Evolutionary conservation across 352 stramenopile species (phyloP).

Genomic region (Globisporangium polare): DNA sequence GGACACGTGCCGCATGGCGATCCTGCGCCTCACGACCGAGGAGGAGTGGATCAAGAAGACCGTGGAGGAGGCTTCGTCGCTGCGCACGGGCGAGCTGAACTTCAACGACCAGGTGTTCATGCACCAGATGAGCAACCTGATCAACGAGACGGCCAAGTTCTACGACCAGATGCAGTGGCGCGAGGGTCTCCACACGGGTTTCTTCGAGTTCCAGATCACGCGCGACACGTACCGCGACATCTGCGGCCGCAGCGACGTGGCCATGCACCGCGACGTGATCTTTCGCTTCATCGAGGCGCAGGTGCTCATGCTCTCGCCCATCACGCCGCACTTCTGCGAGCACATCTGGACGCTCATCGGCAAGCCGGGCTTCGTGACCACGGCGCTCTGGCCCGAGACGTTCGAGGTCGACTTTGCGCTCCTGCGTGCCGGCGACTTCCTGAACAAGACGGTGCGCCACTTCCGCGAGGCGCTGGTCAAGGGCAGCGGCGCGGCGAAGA

Average conservation of each 20-base stretch:
- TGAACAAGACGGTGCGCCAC: slow-evolving; percentile 89
- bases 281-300: slow-evolving; percentile 92
- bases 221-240: slow-evolving; percentile 98
- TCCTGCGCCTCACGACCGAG: slow-evolving; percentile 96
- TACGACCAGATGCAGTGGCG: slow-evolving; percentile 93
- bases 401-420: slow-evolving; percentile 91
- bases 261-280: slow-evolving; percentile 93
- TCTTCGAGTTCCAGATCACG: slow-evolving; percentile 98
- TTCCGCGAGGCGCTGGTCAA: slow-evolving; percentile 89
- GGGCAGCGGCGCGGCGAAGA: slow-evolving; percentile 55
- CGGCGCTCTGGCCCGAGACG: slow-evolving; percentile 82
- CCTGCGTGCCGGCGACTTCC: slow-evolving; percentile 91
- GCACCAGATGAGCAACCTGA: slow-evolving; percentile 97
- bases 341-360: slow-evolving; percentile 92
- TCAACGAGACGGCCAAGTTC: slow-evolving; percentile 85
- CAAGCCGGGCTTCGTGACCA: slow-evolving; percentile 90
- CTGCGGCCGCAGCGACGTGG: slow-evolving; percentile 73
- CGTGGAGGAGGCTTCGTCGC: slow-evolving; percentile 82
- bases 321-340: slow-evolving; percentile 95
- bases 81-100: slow-evolving; percentile 73
- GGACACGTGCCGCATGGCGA: slow-evolving; percentile 96
- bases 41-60: slow-evolving; percentile 96
- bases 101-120: slow-evolving; percentile 95
- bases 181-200: slow-evolving; percentile 97
- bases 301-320: slow-evolving; percentile 93